These are phyloP conservation scores for Hymenoscyphus repandus DNA, from an alignment of 2,329 filamentous ascomycete genomes.

Conservation along the genomic window DNA sequence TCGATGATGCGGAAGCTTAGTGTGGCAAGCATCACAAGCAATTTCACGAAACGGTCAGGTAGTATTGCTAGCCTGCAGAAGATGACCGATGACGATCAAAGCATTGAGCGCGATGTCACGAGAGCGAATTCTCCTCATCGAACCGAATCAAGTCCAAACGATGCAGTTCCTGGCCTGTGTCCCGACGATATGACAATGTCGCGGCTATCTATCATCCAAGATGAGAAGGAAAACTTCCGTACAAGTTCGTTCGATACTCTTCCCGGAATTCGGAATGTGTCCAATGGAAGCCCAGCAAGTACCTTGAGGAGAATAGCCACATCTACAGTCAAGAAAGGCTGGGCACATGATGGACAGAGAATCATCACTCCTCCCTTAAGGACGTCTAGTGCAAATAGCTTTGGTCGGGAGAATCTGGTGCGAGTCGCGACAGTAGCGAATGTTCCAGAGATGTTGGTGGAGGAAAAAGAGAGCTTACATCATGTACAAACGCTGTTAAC, in stretches of 20 bases:
- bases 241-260: slow-evolving; percentile 19
- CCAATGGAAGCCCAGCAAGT: slow-evolving; percentile 17
- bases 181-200: slow-evolving; percentile 16
- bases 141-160: slow-evolving; percentile 14
- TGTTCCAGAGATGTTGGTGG: slow-evolving; percentile 12
- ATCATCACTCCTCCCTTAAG: slow-evolving; percentile 24
- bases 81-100: slow-evolving; percentile 20
- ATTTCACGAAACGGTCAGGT: slow-evolving; percentile 65
- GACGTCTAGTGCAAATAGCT: slow-evolving; percentile 26
- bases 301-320: slow-evolving; percentile 23
- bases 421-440: slow-evolving; percentile 8
- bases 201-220: slow-evolving; percentile 26
- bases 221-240: slow-evolving; percentile 25
- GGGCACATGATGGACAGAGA: slow-evolving; percentile 24
- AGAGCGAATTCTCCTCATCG: slow-evolving; percentile 10
- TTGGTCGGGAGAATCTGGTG: slow-evolving; percentile 12
- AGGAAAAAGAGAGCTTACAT: slow-evolving; percentile 24
- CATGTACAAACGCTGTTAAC: slow-evolving; percentile 1
- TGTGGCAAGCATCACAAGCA: slow-evolving; percentile 71
- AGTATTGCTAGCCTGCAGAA: slow-evolving; percentile 28
- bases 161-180: slow-evolving; percentile 11
- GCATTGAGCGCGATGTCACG: slow-evolving; percentile 12
- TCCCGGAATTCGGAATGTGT: slow-evolving; percentile 4
- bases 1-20: slow-evolving; percentile 86
- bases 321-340: slow-evolving; percentile 24